Percentiles rank a stretch among this genome's conserved stretches.
Conservation (phyloP, 805 yeast species). For the Lachancea sp. region DNA sequence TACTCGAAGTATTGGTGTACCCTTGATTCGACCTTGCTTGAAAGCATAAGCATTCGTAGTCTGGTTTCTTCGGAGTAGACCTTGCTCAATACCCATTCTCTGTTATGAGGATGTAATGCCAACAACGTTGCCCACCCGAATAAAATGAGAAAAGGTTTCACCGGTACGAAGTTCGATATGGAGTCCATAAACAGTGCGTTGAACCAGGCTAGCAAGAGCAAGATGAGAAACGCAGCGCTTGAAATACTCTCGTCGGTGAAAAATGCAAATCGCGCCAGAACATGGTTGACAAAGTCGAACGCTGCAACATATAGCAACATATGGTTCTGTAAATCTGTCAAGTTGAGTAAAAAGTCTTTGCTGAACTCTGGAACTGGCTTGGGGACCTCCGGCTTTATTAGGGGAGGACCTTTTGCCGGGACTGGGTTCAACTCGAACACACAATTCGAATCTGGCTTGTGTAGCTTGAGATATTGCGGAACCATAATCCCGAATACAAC, state of each 20-base stretch:
- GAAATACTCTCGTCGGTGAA: conserved; percentile 60
- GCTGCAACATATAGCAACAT: conserved; percentile 57
- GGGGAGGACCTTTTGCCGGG: conserved; percentile 46
- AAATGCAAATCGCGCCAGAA: conserved; percentile 52
- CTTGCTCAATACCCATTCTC: conserved; percentile 41
- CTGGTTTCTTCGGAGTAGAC: conserved; percentile 63
- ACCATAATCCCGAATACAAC: conserved; percentile 51
- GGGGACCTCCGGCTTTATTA: conserved; percentile 45
- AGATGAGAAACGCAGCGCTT: conserved; percentile 40
- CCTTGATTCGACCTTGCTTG: conserved; percentile 44
- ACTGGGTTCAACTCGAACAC: conserved; percentile 35
- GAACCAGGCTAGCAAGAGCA: conserved; percentile 31
- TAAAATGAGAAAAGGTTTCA: conserved; percentile 34
- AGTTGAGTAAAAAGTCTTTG: conserved; percentile 67
- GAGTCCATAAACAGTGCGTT: conserved; percentile 30
- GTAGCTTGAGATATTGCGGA: conserved; percentile 57
- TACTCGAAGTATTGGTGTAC: conserved; percentile 36
- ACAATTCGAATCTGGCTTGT: conserved; percentile 51
- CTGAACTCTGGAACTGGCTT: conserved; percentile 74
- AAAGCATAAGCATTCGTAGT: conserved; percentile 40
- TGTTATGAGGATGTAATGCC: conserved; percentile 48
- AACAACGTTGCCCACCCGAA: conserved; percentile 45
- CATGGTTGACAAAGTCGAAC: conserved; percentile 50
- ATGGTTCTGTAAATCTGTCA: conserved; percentile 80
- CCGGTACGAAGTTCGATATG: conserved; percentile 31